These are phyloP conservation scores for Mortierella claussenii DNA, from an alignment of 192 early-diverging fungal genomes.

Conservation along the genomic window DNA sequence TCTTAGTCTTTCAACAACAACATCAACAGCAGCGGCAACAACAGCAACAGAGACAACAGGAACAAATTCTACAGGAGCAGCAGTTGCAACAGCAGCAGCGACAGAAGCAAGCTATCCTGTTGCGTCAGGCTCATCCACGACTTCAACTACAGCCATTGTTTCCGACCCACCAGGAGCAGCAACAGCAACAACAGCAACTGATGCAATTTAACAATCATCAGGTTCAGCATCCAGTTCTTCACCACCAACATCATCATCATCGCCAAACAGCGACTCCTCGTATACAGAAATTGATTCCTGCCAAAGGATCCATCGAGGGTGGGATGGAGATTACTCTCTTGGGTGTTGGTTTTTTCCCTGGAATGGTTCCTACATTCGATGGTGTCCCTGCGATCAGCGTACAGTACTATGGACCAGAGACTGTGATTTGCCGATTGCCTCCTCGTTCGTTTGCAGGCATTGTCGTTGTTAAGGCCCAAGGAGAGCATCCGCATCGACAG, in stretches of 20 bases:
- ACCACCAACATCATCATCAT: slow-evolving; percentile 2
- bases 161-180: slow-evolving; percentile 5
- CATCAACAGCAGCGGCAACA: slow-evolving; percentile 21
- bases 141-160: neutral
- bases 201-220: slow-evolving; percentile 11
- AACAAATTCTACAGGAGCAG: no score
- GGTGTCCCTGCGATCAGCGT: slow-evolving; percentile 64
- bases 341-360: slow-evolving; percentile 75
- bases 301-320: slow-evolving; percentile 79
- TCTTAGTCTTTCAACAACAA: slow-evolving; percentile 24
- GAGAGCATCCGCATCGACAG: neutral
- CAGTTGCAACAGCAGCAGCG: slow-evolving; percentile 14
- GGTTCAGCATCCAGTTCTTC: neutral
- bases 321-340: slow-evolving; percentile 77
- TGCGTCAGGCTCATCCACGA: neutral
- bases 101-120: slow-evolving; percentile 3
- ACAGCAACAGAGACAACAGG: slow-evolving; percentile 7
- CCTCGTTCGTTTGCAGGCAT: slow-evolving; percentile 68
- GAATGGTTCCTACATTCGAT: slow-evolving; percentile 77
- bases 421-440: slow-evolving; percentile 76
- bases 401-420: slow-evolving; percentile 72
- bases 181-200: slow-evolving; percentile 22
- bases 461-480: slow-evolving; percentile 56
- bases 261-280: slow-evolving; percentile 32
- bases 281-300: slow-evolving; percentile 74